A percentile compares a stretch with the other conserved stretches of the same genome.
Evolutionary conservation across 164 flowering plant genomes (phyloP).

Genomic region (Taxillus chinensis): DNA sequence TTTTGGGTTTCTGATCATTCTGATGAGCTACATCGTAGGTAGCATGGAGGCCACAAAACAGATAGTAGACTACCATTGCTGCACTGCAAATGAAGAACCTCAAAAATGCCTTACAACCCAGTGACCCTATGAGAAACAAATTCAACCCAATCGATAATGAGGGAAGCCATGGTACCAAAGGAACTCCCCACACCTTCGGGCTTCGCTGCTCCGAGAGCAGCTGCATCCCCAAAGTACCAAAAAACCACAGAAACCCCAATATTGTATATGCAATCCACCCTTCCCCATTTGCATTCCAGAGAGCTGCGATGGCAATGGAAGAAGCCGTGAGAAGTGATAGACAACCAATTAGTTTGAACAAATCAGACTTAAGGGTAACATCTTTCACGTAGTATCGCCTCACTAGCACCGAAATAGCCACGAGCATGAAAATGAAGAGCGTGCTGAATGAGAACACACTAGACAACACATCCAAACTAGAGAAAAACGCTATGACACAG

Average conservation of each 20-base stretch:
- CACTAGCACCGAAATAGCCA: conserved; percentile 69
- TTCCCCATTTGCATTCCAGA: conserved; percentile 25
- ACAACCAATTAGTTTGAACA: conserved; percentile 28
- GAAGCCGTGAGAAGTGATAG: conserved; percentile 34
- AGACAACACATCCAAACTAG: conserved; percentile 70
- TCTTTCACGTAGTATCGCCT: conserved; percentile 58
- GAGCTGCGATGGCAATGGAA: conserved; percentile 33
- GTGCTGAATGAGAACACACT: conserved; percentile 61
- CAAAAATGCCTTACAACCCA: conserved; percentile 43
- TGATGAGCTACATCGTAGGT: conserved; percentile 69
- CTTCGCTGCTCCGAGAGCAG: conserved; percentile 34
- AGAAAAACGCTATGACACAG: conserved; percentile 41
- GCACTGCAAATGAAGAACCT: conserved; percentile 65
- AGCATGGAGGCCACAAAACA: conserved; percentile 70
- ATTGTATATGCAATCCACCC: conserved; percentile 59
- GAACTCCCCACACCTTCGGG: conserved; percentile 76
- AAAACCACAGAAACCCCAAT: conserved; percentile 38
- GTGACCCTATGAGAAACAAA: conserved; percentile 74
- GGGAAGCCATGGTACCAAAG: conserved; percentile 85
- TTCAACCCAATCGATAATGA: conserved; percentile 65
- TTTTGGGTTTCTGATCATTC: conserved; percentile 10
- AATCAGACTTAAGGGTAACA: conserved; percentile 25
- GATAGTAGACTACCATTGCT: conserved; percentile 62
- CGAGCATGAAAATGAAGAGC: conserved; percentile 68
- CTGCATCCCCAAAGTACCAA: conserved; percentile 45